Conservation (phyloP, 2,329 filamentous ascomycete species). For the Cladosporium sp. region DNA sequence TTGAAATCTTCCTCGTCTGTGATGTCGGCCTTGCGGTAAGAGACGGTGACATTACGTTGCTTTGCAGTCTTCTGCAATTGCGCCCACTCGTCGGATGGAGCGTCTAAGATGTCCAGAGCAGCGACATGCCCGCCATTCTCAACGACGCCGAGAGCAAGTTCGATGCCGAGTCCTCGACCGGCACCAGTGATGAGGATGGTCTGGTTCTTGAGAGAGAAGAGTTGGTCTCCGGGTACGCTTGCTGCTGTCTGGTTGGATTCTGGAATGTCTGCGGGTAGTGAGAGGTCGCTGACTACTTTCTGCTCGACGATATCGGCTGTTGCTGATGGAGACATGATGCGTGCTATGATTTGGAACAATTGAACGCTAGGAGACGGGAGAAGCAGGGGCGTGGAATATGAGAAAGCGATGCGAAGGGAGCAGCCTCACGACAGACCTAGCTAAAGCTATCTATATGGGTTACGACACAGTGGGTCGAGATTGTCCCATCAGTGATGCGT, state of each 20-base stretch:
- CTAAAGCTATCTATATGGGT: not conserved
- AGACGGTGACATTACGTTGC: constrained; percentile 35
- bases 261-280: constrained; percentile 19
- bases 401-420: not conserved
- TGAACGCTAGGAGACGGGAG: not conserved
- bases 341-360: not conserved
- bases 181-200: constrained; percentile 29
- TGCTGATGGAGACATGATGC: constrained; percentile 22
- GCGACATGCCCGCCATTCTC: constrained; percentile 29
- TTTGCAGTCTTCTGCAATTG: constrained; percentile 46
- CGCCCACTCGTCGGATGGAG: constrained; percentile 7
- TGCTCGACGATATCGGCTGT: constrained; percentile 7
- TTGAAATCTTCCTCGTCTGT: constrained; percentile 13
- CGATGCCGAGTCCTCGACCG: constrained; percentile 28
- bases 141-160: constrained; percentile 27
- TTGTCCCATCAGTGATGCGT: not conserved
- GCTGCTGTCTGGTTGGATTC: constrained; percentile 23
- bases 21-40: constrained; percentile 13
- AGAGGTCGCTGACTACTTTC: constrained; percentile 21
- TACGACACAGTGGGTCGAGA: not conserved
- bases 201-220: constrained; percentile 23
- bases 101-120: constrained; percentile 20
- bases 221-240: constrained; percentile 17
- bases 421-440: not conserved
- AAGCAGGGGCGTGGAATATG: not conserved